A percentile compares a stretch with the other conserved stretches of the same genome.
Conservation (phyloP, 1,284 basidiomycete species). For the Vanrija pseudolonga region DNA sequence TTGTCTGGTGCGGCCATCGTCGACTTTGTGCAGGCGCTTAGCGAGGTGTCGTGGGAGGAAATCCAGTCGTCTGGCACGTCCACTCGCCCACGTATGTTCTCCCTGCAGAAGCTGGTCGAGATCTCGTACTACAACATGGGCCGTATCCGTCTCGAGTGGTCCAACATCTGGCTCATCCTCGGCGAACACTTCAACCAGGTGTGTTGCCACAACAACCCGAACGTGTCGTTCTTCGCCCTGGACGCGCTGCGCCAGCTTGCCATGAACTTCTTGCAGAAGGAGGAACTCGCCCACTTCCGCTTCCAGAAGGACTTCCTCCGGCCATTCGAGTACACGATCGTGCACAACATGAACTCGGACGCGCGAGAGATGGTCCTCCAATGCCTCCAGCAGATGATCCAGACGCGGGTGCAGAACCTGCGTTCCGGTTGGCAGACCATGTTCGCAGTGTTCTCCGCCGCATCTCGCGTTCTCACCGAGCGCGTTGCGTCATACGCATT, state of each 20-base stretch:
- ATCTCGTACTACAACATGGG: conserved; percentile 99
- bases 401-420: conserved; percentile 89
- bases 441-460: conserved; percentile 96
- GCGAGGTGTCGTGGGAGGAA: conserved; percentile 98
- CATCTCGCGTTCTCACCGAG: conserved; percentile 93
- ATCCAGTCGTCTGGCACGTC: conserved; percentile 95
- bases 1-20: conserved; percentile 95
- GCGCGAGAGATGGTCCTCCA: conserved; percentile 97
- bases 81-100: conserved; percentile 90
- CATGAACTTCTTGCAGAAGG: conserved; percentile 98
- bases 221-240: conserved; percentile 94
- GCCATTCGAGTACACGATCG: conserved; percentile 98
- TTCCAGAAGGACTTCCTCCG: conserved; percentile 99
- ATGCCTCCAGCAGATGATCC: conserved; percentile 99
- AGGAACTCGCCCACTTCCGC: conserved; percentile 96
- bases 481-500: conserved; percentile 91
- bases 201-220: conserved; percentile 95
- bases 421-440: conserved; percentile 99
- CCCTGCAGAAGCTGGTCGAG: conserved; percentile 96
- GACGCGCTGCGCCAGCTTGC: conserved; percentile 97
- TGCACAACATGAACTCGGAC: conserved; percentile 90
- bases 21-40: conserved; percentile 93
- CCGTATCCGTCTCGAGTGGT: conserved; percentile 98
- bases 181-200: conserved; percentile 99
- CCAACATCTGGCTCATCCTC: conserved; percentile 93